Percentiles rank a stretch among this genome's conserved stretches.
phyloP scores from a whole-genome alignment of 1,284 basidiomycete species.

The Sphaerobolus stellatus region DNA sequence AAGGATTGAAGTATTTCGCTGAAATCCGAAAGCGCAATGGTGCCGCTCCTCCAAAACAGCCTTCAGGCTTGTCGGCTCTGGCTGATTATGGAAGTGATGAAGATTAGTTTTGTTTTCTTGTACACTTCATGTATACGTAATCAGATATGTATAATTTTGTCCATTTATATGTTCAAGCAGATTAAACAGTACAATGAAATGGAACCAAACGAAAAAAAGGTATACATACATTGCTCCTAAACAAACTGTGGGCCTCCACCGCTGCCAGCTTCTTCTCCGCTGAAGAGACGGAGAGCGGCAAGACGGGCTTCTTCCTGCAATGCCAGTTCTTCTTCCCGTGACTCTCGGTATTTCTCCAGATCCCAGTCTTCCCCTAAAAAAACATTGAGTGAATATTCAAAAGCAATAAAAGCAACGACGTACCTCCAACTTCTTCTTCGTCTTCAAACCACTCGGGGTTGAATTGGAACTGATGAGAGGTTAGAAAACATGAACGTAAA shows the following conservation, averaged over 20 bases:
- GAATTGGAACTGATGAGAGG: constrained; percentile 76
- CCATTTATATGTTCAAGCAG: background rate
- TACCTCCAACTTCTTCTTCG: constrained; percentile 70
- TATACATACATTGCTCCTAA: background rate
- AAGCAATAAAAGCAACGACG: background rate
- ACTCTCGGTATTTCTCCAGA: constrained; percentile 57
- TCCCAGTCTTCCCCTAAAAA: constrained; percentile 62
- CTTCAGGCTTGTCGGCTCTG: constrained; percentile 51
- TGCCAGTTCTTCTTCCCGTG: constrained; percentile 61
- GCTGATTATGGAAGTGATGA: constrained; percentile 80
- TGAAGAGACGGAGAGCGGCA: constrained; percentile 28
- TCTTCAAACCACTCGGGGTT: constrained; percentile 95
- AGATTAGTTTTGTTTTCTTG: constrained; percentile 26
- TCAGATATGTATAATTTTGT: background rate
- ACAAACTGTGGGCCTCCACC: constrained; percentile 1
- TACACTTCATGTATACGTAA: background rate
- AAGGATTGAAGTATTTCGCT: constrained; percentile 84
- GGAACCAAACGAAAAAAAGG: no score
- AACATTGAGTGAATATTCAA: background rate
- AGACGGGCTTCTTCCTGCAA: constrained; percentile 43
- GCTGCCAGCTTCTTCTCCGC: constrained; percentile 13
- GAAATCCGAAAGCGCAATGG: constrained; percentile 66
- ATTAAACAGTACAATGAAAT: constrained; percentile 7
- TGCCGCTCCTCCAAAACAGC: constrained; percentile 23
- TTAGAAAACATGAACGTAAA: constrained; percentile 4